These are phyloP conservation scores for Yamadazyma epiphylla DNA, from an alignment of 1,139 yeast species.

Conservation along the genomic window DNA sequence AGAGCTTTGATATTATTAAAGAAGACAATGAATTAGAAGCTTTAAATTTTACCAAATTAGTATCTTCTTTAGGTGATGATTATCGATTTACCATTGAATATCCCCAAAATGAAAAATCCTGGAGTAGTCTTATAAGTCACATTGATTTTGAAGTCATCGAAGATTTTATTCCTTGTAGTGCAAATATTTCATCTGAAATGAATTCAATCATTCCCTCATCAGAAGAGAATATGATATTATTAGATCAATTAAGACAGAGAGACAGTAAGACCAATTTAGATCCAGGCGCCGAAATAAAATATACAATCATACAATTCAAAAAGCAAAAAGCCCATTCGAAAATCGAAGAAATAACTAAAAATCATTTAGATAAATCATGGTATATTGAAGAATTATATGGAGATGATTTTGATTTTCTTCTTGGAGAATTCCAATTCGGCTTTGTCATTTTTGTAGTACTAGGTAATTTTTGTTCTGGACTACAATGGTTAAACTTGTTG, in stretches of 20 bases:
- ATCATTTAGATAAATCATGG: constrained; percentile 28
- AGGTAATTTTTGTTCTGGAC: constrained; percentile 28
- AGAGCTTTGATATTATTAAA: constrained; percentile 19
- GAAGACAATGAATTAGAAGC: constrained; percentile 23
- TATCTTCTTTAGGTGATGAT: constrained; percentile 15
- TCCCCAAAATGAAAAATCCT: constrained; percentile 16
- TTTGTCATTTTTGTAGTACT: constrained; percentile 22
- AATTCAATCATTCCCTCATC: constrained; percentile 24
- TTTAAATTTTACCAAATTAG: constrained; percentile 14
- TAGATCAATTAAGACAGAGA: constrained; percentile 13
- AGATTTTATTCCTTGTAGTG: constrained; percentile 16
- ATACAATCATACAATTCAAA: constrained; percentile 22
- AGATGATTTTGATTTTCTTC: constrained; percentile 16
- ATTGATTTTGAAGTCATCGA: constrained; percentile 20
- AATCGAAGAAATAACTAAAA: constrained; percentile 15
- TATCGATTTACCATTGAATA: constrained; percentile 21
- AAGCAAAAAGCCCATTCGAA: constrained; percentile 5
- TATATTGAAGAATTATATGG: constrained; percentile 19
- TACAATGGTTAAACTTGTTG: constrained; percentile 26
- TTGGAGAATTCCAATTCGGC: constrained; percentile 25
- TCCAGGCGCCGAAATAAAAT: constrained; percentile 17
- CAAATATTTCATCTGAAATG: constrained; percentile 10
- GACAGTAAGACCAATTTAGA: constrained; percentile 5
- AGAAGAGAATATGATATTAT: constrained; percentile 24
- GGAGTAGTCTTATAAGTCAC: constrained; percentile 15